Evolutionary conservation across 1,284 basidiomycete species (phyloP).

Genomic region (Ustilago bromivora): DNA sequence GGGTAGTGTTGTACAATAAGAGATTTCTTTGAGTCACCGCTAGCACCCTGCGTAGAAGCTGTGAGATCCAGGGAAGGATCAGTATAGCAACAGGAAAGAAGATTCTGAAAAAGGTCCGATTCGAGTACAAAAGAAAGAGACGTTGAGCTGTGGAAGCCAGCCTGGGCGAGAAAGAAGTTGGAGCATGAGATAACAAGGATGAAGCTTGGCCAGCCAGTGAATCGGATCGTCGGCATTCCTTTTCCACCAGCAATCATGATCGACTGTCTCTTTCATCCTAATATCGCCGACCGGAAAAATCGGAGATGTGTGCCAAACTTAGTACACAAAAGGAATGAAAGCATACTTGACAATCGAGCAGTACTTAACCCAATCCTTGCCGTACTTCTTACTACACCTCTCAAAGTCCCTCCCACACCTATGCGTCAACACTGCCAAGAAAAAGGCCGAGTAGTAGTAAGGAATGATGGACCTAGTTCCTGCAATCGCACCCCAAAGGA

Average conservation of each 20-base stretch:
- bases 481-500: slow-evolving; percentile 89
- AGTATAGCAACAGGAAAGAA: neutral
- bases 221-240: neutral
- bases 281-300: neutral
- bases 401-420: slow-evolving; percentile 62
- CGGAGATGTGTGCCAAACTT: slow-evolving; percentile 24
- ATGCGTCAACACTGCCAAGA: slow-evolving; percentile 65
- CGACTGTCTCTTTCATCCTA: neutral
- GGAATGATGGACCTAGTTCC: slow-evolving; percentile 88
- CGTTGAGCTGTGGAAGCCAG: neutral
- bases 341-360: slow-evolving; percentile 80
- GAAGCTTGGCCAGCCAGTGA: neutral
- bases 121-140: neutral
- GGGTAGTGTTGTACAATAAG: neutral
- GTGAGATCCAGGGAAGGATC: too few species aligned
- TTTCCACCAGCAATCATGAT: neutral
- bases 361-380: slow-evolving; percentile 65
- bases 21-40: too few species aligned
- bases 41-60: too few species aligned
- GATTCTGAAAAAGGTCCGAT: neutral
- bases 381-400: slow-evolving; percentile 85
- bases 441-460: slow-evolving; percentile 78
- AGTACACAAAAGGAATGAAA: slow-evolving; percentile 80
- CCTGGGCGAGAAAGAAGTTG: neutral
- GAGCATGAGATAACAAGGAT: neutral